A percentile compares a stretch with the other conserved stretches of the same genome.
phyloP scores from a whole-genome alignment of 805 yeast genomes.

The Saccharomycopsis javanensis region DNA sequence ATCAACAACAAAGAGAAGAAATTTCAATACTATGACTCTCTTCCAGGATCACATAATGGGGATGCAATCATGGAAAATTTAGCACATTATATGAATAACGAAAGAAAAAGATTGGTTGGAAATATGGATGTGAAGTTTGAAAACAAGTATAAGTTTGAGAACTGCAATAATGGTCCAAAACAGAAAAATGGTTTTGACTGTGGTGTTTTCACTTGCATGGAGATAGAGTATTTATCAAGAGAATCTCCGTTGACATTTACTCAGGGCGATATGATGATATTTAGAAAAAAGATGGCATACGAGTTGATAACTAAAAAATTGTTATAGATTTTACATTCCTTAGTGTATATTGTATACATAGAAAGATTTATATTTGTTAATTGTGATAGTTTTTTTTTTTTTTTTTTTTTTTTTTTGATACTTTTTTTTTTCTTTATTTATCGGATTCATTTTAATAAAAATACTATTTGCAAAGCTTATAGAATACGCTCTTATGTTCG shows the following conservation, averaged over 20 bases:
- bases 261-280: conserved; percentile 56
- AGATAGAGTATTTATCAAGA: conserved; percentile 51
- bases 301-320: conserved; percentile 37
- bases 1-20: conserved; percentile 51
- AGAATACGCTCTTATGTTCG: no score
- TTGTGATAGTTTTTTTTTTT: background rate
- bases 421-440: no score
- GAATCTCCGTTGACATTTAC: conserved; percentile 42
- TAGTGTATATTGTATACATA: background rate
- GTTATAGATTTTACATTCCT: conserved; percentile 11
- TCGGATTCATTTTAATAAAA: no score
- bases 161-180: conserved; percentile 50
- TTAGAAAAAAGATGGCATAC: conserved; percentile 61
- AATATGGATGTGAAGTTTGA: conserved; percentile 18
- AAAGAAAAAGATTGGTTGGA: conserved; percentile 44
- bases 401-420: no score
- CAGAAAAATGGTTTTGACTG: conserved; percentile 90
- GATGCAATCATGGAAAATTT: conserved; percentile 36
- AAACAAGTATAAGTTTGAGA: conserved; percentile 24
- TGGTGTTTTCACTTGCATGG: conserved; percentile 86
- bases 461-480: no score
- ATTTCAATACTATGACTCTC: conserved; percentile 71
- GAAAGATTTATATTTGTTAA: background rate
- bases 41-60: conserved; percentile 30
- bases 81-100: conserved; percentile 54